phyloP scores from a whole-genome alignment of 2,329 filamentous ascomycete genomes.

The Coniochaeta pulveracea region DNA sequence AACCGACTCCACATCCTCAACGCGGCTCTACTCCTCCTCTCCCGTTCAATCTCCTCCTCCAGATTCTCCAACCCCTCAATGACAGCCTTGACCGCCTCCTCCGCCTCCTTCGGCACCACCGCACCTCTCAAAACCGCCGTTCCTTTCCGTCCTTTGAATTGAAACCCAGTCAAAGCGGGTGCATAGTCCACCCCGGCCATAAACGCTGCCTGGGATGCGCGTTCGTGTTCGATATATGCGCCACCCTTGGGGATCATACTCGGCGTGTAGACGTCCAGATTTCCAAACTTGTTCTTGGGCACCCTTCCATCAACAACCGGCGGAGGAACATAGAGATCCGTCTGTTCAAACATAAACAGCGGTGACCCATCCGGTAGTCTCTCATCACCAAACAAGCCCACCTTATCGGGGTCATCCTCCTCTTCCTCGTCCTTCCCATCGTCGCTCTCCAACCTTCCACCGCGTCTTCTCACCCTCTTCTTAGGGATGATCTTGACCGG shows the following conservation, averaged over 20 bases:
- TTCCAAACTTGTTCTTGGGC: slow-evolving; percentile 87
- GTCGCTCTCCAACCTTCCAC: slow-evolving; percentile 22
- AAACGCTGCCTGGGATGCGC: slow-evolving; percentile 61
- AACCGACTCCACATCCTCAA: slow-evolving; percentile 66
- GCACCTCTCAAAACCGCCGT: slow-evolving; percentile 73
- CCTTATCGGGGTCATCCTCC: slow-evolving; percentile 21
- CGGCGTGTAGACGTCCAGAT: slow-evolving; percentile 85
- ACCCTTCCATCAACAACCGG: slow-evolving; percentile 65
- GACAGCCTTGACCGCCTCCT: slow-evolving; percentile 60
- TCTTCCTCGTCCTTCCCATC: slow-evolving; percentile 30
- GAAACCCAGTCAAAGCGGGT: slow-evolving; percentile 81
- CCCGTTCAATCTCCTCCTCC: slow-evolving; percentile 49
- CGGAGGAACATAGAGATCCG: slow-evolving; percentile 63
- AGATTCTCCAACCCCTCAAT: slow-evolving; percentile 58
- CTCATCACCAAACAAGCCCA: slow-evolving; percentile 13
- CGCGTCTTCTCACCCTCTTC: slow-evolving; percentile 27
- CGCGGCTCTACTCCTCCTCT: slow-evolving; percentile 49
- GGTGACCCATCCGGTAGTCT: slow-evolving; percentile 38
- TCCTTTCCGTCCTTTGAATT: slow-evolving; percentile 75
- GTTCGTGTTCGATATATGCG: slow-evolving; percentile 50
- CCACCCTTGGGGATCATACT: slow-evolving; percentile 83
- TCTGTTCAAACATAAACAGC: slow-evolving; percentile 52
- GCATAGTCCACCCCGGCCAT: slow-evolving; percentile 75
- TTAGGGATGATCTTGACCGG: slow-evolving; percentile 65
- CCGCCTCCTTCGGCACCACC: slow-evolving; percentile 61